phyloP scores from a whole-genome alignment of 805 yeast species.

The Candida methanosorbosa region DNA sequence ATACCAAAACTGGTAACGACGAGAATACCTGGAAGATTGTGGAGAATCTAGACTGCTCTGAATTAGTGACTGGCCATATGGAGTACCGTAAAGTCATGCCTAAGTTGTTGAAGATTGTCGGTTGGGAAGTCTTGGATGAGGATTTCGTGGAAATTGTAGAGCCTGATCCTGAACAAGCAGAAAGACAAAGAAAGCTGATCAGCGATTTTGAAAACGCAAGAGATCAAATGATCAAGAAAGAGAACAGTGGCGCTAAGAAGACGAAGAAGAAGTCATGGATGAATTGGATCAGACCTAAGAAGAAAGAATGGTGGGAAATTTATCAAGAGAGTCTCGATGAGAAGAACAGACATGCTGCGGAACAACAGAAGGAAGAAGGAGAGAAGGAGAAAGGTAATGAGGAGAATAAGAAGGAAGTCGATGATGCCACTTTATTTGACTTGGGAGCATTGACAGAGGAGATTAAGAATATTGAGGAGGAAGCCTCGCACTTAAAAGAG shows the following conservation, averaged over 20 bases:
- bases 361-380: conserved; percentile 9
- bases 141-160: conserved; percentile 95
- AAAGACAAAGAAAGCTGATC: conserved; percentile 74
- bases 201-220: conserved; percentile 83
- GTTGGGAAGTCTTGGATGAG: conserved; percentile 79
- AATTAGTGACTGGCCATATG: conserved; percentile 89
- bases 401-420: conserved; percentile 9
- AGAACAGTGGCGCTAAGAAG: conserved; percentile 12
- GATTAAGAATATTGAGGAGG: conserved; percentile 33
- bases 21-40: conserved; percentile 34
- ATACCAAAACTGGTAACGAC: not conserved
- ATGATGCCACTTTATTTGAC: conserved; percentile 29
- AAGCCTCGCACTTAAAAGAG: conserved; percentile 18
- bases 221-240: conserved; percentile 43
- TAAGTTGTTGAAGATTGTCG: conserved; percentile 53
- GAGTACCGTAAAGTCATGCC: conserved; percentile 95
- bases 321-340: conserved; percentile 31
- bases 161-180: conserved; percentile 82
- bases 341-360: conserved; percentile 14
- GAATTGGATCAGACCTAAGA: conserved; percentile 38
- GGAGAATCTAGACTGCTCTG: conserved; percentile 85
- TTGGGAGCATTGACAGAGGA: conserved; percentile 34
- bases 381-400: conserved; percentile 12
- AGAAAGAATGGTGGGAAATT: conserved; percentile 51
- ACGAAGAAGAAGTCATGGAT: conserved; percentile 36